Conservation (phyloP, 306 rosid genomes). For the Casuarina cunninghamiana region DNA sequence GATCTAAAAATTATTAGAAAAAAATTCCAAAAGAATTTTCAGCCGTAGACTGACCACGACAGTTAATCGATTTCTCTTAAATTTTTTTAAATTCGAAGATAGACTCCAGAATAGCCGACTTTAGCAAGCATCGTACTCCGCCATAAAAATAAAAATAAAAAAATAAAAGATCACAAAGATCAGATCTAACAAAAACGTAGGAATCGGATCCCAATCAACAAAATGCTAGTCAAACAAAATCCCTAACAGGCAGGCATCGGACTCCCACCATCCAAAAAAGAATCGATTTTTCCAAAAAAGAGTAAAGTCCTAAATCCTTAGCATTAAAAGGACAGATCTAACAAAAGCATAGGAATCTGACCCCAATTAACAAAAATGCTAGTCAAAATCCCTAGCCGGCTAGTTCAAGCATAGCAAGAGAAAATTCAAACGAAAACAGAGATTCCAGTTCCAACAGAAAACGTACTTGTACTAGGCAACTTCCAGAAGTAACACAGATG, state of each 20-base stretch:
- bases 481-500: background rate
- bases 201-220: background rate
- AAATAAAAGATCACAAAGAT: background rate
- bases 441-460: background rate
- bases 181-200: background rate
- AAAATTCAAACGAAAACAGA: background rate
- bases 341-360: background rate
- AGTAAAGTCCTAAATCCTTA: too few relatives aligned
- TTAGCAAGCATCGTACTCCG: too few relatives aligned
- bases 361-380: background rate
- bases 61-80: background rate
- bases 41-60: background rate
- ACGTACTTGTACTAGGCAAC: constrained; percentile 15
- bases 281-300: too few relatives aligned
- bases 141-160: too few relatives aligned
- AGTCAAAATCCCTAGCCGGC: constrained; percentile 15
- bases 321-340: too few relatives aligned
- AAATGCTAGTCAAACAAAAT: constrained; percentile 1
- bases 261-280: too few relatives aligned
- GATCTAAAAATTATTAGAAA: background rate
- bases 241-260: background rate
- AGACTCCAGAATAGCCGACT: background rate
- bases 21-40: background rate
- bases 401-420: background rate
- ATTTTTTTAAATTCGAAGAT: background rate